These are phyloP conservation scores for Tulasnella sp. DNA, from an alignment of 768 basidiomycete genomes.

Conservation along the genomic window DNA sequence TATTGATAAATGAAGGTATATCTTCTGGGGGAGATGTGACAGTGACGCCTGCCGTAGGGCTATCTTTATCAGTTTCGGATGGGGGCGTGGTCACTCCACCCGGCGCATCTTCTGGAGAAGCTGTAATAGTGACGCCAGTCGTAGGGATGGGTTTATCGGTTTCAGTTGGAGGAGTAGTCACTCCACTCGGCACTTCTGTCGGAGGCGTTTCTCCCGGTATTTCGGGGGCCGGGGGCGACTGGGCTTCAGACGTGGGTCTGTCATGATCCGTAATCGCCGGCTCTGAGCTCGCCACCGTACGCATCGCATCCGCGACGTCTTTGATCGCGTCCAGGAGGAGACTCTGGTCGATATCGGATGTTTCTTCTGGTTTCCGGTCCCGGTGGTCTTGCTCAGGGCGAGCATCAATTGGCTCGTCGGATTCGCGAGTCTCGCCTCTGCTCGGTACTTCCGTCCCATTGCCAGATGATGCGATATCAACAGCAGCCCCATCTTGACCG, in stretches of 20 bases:
- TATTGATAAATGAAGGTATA: neutral
- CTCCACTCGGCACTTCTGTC: neutral
- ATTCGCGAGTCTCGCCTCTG: neutral
- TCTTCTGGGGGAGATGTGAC: neutral
- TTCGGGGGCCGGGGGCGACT: neutral
- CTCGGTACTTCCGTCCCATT: neutral
- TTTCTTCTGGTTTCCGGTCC: neutral
- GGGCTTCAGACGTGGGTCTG: neutral
- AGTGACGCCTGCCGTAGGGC: neutral
- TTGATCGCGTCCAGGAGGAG: slow-evolving; percentile 15
- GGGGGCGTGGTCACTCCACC: neutral
- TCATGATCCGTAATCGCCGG: neutral
- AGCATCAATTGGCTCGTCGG: neutral
- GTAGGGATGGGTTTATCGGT: neutral
- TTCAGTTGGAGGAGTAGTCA: neutral
- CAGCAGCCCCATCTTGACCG: neutral
- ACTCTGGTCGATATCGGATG: slow-evolving; percentile 5
- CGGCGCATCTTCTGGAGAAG: neutral
- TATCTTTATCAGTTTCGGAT: neutral
- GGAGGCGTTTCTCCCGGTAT: neutral
- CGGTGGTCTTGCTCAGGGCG: neutral
- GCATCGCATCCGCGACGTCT: neutral
- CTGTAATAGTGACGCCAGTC: neutral
- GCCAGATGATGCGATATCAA: neutral
- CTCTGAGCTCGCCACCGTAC: neutral